Evolutionary conservation across 768 basidiomycete species (phyloP), one percentile per base, ranked within the genome.

Genomic region (Trametes sanguinea): DNA sequence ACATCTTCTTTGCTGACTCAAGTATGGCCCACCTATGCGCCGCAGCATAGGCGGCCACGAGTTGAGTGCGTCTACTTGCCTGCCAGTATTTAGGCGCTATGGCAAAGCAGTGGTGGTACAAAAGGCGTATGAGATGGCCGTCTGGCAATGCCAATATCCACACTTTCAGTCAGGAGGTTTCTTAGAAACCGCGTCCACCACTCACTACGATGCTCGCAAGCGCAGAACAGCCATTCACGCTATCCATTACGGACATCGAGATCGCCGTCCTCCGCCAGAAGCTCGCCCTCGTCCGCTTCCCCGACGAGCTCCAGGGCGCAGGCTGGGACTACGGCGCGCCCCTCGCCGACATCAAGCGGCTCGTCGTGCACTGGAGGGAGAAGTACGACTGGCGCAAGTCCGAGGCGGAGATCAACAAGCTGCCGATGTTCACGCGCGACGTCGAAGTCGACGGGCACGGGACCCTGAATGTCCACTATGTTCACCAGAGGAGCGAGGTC

Each of bases 381-480:
- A 81, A 76, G 0, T 85, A 80, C 60, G 77, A 86, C 72, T 87
- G 86, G 85, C 74, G 78, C 56, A 78, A 72, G 56, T 71, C 83
- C 27, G 85, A 87, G 66, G 75, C 70, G 1, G 68, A 66, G 14
- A 69, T 87, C 56, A 86, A 87, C 64, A 76, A 78, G 46, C 63
- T 87, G 3, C 81, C 84, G 2, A 83, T 84, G 71, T 87, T 82
- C 68, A 84, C 78, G 1, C 68, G 75, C 16, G 78, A 81, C 39
- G 76, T 87, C 27, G 68, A 74, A 2, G 77, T 86, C 2, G 78
- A 78, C 11, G 77, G 74, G 4, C 78, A 78, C 54, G 82, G 78
- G 0, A 68, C 73, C 8, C 70, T 85, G 51, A 78, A 80, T 58
- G 76, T 85, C 6, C 85, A 87, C 62, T 87, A 83, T 51, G 78